Evolutionary conservation across 371 early-diverging fungal species (phyloP).

Genomic region (Mucor racemosus): DNA sequence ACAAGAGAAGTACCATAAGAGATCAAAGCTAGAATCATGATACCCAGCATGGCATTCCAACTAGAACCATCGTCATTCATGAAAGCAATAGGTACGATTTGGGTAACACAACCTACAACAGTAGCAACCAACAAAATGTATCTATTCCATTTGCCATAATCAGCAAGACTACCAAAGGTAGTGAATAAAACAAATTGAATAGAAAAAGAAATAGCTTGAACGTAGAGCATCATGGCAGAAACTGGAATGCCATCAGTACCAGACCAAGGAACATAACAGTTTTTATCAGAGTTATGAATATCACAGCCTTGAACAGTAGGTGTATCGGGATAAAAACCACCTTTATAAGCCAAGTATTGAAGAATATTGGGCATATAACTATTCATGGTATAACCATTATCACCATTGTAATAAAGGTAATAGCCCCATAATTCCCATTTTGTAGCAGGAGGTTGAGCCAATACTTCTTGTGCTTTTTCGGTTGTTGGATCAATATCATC

Average conservation of each 20-base stretch:
- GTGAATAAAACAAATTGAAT: conserved; percentile 53
- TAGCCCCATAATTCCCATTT: conserved; percentile 53
- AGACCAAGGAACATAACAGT: conserved; percentile 45
- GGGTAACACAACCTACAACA: conserved; percentile 46
- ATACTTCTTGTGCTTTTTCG: conserved; percentile 28
- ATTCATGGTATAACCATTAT: conserved; percentile 53
- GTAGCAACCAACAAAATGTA: conserved; percentile 46
- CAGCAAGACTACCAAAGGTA: conserved; percentile 53
- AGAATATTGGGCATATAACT: conserved; percentile 55
- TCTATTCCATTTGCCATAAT: conserved; percentile 53
- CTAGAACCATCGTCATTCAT: conserved; percentile 45
- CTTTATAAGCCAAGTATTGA: conserved; percentile 46
- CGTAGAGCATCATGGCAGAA: conserved; percentile 51
- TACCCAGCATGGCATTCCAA: conserved; percentile 55
- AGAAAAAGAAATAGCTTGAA: conserved; percentile 54
- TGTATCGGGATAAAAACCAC: conserved; percentile 44
- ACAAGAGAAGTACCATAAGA: conserved; percentile 55
- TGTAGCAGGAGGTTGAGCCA: conserved; percentile 46
- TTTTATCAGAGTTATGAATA: conserved; percentile 26
- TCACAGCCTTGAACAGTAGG: conserved; percentile 41
- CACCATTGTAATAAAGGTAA: conserved; percentile 58
- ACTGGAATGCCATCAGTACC: conserved; percentile 42
- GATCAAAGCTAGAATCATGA: conserved; percentile 44
- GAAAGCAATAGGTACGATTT: conserved; percentile 48
- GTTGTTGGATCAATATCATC: conserved; percentile 37